Conservation (phyloP, 1,284 basidiomycete species). For the Moesziomyces sp. region DNA sequence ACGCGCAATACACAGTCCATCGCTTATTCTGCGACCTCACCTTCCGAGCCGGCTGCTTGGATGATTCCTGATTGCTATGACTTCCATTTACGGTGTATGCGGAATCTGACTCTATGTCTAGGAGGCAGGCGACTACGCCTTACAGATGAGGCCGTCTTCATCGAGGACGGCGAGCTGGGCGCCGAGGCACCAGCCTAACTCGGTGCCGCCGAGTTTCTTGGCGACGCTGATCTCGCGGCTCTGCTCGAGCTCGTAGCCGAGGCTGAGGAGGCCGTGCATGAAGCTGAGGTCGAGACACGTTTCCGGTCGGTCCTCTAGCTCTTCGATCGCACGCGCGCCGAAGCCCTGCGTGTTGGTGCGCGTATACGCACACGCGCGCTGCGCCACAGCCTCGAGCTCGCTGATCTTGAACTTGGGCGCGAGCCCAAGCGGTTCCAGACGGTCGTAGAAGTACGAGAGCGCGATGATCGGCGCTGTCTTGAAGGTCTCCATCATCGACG, state of each 20-base stretch:
- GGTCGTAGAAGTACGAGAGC: slow-evolving; percentile 94
- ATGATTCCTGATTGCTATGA: too few species aligned
- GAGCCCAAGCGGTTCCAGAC: slow-evolving; percentile 81
- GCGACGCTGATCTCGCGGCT: slow-evolving; percentile 72
- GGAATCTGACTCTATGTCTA: background rate
- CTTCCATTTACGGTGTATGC: background rate
- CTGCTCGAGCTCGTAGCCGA: slow-evolving; percentile 71
- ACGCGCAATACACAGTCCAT: background rate
- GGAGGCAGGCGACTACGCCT: slow-evolving; percentile 9
- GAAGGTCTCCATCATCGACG: slow-evolving; percentile 90
- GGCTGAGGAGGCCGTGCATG: slow-evolving; percentile 85
- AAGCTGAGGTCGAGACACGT: slow-evolving; percentile 96
- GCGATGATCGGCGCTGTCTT: slow-evolving; percentile 66
- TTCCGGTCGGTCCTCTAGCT: slow-evolving; percentile 86
- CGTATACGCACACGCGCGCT: slow-evolving; percentile 56
- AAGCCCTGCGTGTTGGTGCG: slow-evolving; percentile 37
- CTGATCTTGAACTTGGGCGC: slow-evolving; percentile 62
- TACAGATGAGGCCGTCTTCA: slow-evolving; percentile 56
- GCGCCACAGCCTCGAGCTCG: slow-evolving; percentile 51
- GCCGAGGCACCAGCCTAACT: slow-evolving; percentile 93
- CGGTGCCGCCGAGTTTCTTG: slow-evolving; percentile 89
- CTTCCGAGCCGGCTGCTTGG: too few species aligned
- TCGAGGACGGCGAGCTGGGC: slow-evolving; percentile 70
- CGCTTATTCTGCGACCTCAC: background rate
- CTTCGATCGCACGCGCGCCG: slow-evolving; percentile 74